These are phyloP conservation scores for Nepenthes alata DNA, from an alignment of 179 eudicot genomes.

Conservation along the genomic window DNA sequence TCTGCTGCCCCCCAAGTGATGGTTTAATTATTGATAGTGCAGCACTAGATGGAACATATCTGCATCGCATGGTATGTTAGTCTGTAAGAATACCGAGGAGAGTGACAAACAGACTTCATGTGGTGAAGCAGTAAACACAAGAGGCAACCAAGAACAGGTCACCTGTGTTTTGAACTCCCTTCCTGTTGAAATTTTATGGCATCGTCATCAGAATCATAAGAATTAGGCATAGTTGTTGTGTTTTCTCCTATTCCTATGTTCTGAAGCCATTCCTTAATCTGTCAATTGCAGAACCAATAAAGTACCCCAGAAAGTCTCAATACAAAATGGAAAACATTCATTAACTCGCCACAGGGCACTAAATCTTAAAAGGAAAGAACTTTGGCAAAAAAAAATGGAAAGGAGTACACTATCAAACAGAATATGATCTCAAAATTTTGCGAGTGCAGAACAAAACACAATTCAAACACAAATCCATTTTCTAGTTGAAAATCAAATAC, in stretches of 20 bases:
- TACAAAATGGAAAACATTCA: too few species aligned
- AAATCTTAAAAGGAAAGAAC: too few species aligned
- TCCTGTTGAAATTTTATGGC: conserved; percentile 42
- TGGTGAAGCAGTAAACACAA: background rate
- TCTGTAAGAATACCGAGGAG: background rate
- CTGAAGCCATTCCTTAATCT: conserved; percentile 98
- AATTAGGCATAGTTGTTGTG: conserved; percentile 56
- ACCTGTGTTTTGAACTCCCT: conserved; percentile 68
- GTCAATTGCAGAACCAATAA: conserved; percentile 7
- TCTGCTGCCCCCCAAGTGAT: conserved; percentile 68
- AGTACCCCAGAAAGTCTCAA: too few species aligned
- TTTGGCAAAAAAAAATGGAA: too few species aligned
- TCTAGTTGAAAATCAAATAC: conserved; percentile 6
- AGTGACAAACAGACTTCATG: background rate
- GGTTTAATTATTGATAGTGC: conserved; percentile 83
- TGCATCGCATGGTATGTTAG: conserved; percentile 32
- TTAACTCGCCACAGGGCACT: background rate
- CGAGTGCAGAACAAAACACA: too few species aligned
- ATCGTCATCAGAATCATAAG: conserved; percentile 70
- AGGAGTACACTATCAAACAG: background rate
- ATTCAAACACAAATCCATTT: background rate
- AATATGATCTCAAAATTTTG: background rate
- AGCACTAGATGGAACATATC: conserved; percentile 90
- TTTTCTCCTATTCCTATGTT: conserved; percentile 78
- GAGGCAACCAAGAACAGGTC: conserved; percentile 21